phyloP scores from a whole-genome alignment of 768 basidiomycete genomes.

The Flagelloscypha sp. region DNA sequence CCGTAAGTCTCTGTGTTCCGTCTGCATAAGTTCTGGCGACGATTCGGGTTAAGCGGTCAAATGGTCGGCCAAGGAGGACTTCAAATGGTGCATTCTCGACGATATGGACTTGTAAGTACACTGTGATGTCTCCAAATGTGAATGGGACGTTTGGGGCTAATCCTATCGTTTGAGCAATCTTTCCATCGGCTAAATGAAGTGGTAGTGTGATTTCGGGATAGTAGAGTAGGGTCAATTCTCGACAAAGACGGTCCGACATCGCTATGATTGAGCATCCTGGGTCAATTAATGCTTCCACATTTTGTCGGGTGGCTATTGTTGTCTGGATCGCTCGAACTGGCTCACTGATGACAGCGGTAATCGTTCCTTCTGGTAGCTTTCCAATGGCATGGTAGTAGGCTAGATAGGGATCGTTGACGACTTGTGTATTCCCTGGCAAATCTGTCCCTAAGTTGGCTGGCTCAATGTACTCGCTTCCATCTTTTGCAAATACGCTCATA shows the following conservation, averaged over 20 bases:
- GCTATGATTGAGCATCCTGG: conserved; percentile 22
- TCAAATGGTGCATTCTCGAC: conserved; percentile 15
- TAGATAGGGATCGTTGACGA: no score
- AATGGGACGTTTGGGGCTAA: conserved; percentile 12
- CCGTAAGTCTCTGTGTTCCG: conserved; percentile 10
- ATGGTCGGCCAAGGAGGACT: conserved; percentile 17
- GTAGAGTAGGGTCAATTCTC: conserved; percentile 7
- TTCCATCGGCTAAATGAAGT: conserved; percentile 20
- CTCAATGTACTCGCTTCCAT: no score
- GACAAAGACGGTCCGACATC: conserved; percentile 12
- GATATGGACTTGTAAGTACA: conserved; percentile 17
- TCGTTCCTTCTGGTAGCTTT: no score
- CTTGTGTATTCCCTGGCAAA: no score
- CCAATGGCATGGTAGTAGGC: no score
- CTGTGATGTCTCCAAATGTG: conserved; percentile 7
- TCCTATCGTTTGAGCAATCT: conserved; percentile 12
- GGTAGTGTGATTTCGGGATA: conserved; percentile 14
- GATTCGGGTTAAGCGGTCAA: conserved; percentile 13
- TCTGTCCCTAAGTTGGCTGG: no score
- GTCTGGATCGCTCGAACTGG: no score
- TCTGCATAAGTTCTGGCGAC: conserved; percentile 9
- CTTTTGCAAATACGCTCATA: no score
- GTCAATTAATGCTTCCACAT: no score
- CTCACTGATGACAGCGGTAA: no score
- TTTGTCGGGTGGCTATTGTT: no score